These are phyloP conservation scores for Fusarium sacchari DNA, from an alignment of 2,329 filamentous ascomycete genomes.

Conservation along the genomic window DNA sequence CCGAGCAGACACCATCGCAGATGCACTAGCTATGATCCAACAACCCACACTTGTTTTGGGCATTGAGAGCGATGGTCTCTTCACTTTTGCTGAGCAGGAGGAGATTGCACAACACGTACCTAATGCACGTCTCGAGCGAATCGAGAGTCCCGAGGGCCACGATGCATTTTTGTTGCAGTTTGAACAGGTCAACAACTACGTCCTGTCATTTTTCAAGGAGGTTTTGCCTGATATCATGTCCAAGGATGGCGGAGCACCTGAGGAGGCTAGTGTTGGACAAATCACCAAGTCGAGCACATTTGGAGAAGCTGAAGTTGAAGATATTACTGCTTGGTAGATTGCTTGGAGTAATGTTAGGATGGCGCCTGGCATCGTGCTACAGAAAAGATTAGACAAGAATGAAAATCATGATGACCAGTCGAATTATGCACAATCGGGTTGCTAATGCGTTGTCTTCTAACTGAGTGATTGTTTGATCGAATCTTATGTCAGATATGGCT, in stretches of 20 bases:
- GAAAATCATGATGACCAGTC: slow-evolving; percentile 2
- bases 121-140: slow-evolving; percentile 80
- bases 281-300: slow-evolving; percentile 90
- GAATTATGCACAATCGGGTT: background rate
- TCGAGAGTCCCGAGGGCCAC: slow-evolving; percentile 94
- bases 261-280: slow-evolving; percentile 65
- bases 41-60: slow-evolving; percentile 92
- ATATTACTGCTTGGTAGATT: slow-evolving; percentile 90
- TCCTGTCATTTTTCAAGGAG: slow-evolving; percentile 84
- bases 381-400: slow-evolving; percentile 6
- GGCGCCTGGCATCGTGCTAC: background rate
- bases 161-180: slow-evolving; percentile 97
- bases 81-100: slow-evolving; percentile 96
- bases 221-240: slow-evolving; percentile 90
- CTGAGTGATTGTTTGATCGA: background rate
- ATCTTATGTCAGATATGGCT: background rate
- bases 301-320: slow-evolving; percentile 94
- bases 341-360: background rate
- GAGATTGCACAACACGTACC: slow-evolving; percentile 87
- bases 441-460: background rate
- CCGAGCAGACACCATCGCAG: slow-evolving; percentile 72
- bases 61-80: slow-evolving; percentile 94
- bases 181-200: slow-evolving; percentile 92
- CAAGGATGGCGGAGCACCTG: slow-evolving; percentile 61
- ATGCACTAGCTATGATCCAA: slow-evolving; percentile 82